A percentile compares a stretch with the other conserved stretches of the same genome.
These are phyloP conservation scores for Madurella fahalii DNA, from an alignment of 2,329 filamentous ascomycete genomes.

Conservation along the genomic window DNA sequence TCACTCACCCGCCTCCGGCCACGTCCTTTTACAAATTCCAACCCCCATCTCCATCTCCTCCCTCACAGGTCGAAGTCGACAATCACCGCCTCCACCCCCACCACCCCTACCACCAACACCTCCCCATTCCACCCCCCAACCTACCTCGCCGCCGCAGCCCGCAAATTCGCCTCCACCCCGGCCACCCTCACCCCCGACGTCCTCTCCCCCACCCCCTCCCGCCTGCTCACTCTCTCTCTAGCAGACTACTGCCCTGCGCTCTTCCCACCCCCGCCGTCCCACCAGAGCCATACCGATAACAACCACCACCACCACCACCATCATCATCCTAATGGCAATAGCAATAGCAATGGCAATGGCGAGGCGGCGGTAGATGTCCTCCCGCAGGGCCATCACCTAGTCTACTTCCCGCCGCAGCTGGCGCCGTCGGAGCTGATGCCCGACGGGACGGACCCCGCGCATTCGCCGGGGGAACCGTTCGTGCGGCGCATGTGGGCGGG, in stretches of 20 bases:
- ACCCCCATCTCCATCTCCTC: too few species aligned
- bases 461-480: slow-evolving; percentile 70
- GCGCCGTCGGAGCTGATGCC: slow-evolving; percentile 59
- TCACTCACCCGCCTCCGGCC: too few species aligned
- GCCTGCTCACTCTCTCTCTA: slow-evolving; percentile 63
- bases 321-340: too few species aligned
- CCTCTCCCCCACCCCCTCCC: slow-evolving; percentile 55
- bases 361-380: too few species aligned
- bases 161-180: slow-evolving; percentile 7
- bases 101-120: background rate
- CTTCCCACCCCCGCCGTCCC: slow-evolving; percentile 60
- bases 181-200: slow-evolving; percentile 37
- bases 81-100: slow-evolving; percentile 1
- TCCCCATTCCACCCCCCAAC: slow-evolving; percentile 8
- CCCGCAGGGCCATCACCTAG: slow-evolving; percentile 71
- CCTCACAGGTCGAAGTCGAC: too few species aligned
- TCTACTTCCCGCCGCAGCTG: slow-evolving; percentile 77
- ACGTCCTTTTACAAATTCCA: too few species aligned
- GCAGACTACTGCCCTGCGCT: slow-evolving; percentile 45
- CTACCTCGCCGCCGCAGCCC: slow-evolving; percentile 15
- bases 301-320: background rate
- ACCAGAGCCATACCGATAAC: slow-evolving; percentile 42
- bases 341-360: background rate
- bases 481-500: slow-evolving; percentile 84
- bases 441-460: slow-evolving; percentile 80